These are phyloP conservation scores for Neofusicoccum umdonicola DNA, from an alignment of 2,329 filamentous ascomycete genomes.

Conservation along the genomic window DNA sequence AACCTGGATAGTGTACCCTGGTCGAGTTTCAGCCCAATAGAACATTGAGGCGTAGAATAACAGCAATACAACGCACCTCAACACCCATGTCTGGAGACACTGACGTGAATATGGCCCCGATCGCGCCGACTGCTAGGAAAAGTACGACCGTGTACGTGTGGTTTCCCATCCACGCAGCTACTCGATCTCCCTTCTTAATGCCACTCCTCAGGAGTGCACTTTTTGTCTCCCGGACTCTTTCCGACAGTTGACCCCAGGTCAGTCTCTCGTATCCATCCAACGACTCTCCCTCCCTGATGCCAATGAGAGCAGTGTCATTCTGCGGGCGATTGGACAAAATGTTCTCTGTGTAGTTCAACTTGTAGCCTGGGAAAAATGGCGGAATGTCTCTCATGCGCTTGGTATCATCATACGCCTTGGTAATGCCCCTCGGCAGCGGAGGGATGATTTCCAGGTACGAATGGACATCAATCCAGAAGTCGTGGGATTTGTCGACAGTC, in stretches of 20 bases:
- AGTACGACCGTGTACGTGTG: slow-evolving; percentile 43
- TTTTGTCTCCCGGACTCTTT: slow-evolving; percentile 37
- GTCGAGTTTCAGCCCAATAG: background rate
- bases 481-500: slow-evolving; percentile 39
- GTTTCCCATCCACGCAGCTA: slow-evolving; percentile 44
- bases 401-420: slow-evolving; percentile 38
- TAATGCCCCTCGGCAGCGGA: slow-evolving; percentile 29
- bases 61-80: slow-evolving; percentile 14
- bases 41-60: no score
- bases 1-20: slow-evolving; percentile 38
- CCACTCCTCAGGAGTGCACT: slow-evolving; percentile 40
- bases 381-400: slow-evolving; percentile 27
- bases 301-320: slow-evolving; percentile 37
- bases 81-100: slow-evolving; percentile 46
- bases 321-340: slow-evolving; percentile 38
- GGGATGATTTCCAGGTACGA: slow-evolving; percentile 38
- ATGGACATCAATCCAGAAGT: slow-evolving; percentile 47
- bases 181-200: slow-evolving; percentile 37
- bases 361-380: slow-evolving; percentile 37
- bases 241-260: slow-evolving; percentile 41
- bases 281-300: slow-evolving; percentile 37
- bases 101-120: slow-evolving; percentile 46
- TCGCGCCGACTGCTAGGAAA: slow-evolving; percentile 41
- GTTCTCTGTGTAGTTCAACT: slow-evolving; percentile 43
- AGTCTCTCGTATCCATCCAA: slow-evolving; percentile 35